phyloP scores from a whole-genome alignment of 768 basidiomycete genomes.

The Amanita inopinata region DNA sequence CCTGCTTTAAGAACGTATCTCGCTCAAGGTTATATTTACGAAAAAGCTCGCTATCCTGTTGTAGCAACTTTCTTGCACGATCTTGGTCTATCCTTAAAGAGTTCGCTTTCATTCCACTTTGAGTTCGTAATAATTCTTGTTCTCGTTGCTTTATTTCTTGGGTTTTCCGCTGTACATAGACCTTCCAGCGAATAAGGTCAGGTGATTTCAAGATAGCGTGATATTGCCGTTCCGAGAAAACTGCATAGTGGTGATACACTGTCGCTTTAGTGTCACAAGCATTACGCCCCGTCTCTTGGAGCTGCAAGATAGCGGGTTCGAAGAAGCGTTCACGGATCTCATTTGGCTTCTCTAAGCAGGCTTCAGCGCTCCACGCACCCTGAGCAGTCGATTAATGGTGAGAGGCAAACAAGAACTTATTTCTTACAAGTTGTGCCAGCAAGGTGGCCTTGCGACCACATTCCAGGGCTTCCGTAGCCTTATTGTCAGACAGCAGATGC shows the following conservation, averaged over 20 bases:
- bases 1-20: constrained; percentile 57
- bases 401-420: not conserved
- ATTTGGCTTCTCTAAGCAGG: constrained; percentile 70
- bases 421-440: constrained; percentile 56
- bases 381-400: constrained; percentile 20
- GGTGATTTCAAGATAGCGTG: constrained; percentile 58
- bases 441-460: constrained; percentile 28
- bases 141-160: constrained; percentile 55
- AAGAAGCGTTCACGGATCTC: constrained; percentile 69
- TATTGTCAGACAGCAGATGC: constrained; percentile 17
- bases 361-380: constrained; percentile 89
- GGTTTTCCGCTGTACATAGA: constrained; percentile 64
- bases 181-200: constrained; percentile 57
- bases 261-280: constrained; percentile 32
- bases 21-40: constrained; percentile 45
- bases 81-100: constrained; percentile 17
- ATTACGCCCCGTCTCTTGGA: constrained; percentile 17
- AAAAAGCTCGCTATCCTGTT: constrained; percentile 39
- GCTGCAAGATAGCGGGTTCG: constrained; percentile 37
- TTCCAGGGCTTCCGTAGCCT: constrained; percentile 1
- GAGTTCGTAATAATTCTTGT: constrained; percentile 19
- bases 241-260: constrained; percentile 75
- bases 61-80: constrained; percentile 25
- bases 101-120: constrained; percentile 12
- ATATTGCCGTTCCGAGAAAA: constrained; percentile 86